phyloP scores from a whole-genome alignment of 73 alveolate species.

The Blepharisma japonicum region DNA sequence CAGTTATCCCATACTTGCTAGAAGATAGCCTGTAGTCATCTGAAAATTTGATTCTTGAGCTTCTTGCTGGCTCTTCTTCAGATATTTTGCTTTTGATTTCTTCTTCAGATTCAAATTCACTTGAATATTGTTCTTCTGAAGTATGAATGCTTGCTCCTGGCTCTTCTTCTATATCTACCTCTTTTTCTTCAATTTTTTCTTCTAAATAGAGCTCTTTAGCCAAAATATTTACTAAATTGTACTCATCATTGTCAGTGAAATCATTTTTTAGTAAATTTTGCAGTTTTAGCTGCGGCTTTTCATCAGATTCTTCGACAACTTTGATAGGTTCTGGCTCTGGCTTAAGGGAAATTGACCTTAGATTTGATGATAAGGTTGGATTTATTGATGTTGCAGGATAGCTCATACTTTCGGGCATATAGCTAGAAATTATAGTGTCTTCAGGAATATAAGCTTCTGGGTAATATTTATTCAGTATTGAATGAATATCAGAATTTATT shows the following conservation, averaged over 20 bases:
- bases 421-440: neutral
- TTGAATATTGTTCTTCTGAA: neutral
- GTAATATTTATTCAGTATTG: conserved; percentile 4
- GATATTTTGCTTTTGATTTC: neutral
- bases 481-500: conserved; percentile 6
- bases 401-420: neutral
- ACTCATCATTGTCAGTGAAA: neutral
- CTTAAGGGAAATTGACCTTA: too few species aligned
- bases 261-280: neutral
- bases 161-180: neutral
- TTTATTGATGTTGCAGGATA: neutral
- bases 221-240: neutral
- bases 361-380: too few species aligned
- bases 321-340: neutral
- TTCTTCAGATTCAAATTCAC: conserved; percentile 14
- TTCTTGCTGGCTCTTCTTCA: neutral
- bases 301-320: neutral
- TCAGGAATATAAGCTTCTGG: conserved; percentile 31
- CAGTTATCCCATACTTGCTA: neutral
- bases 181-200: too few species aligned
- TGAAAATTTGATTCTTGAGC: neutral
- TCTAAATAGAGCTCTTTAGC: neutral
- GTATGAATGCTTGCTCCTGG: neutral
- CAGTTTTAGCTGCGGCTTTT: neutral
- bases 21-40: neutral